A percentile compares a stretch with the other conserved stretches of the same genome.
Evolutionary conservation across 306 rosid genomes (phyloP).

Genomic region (Malus asiatica): DNA sequence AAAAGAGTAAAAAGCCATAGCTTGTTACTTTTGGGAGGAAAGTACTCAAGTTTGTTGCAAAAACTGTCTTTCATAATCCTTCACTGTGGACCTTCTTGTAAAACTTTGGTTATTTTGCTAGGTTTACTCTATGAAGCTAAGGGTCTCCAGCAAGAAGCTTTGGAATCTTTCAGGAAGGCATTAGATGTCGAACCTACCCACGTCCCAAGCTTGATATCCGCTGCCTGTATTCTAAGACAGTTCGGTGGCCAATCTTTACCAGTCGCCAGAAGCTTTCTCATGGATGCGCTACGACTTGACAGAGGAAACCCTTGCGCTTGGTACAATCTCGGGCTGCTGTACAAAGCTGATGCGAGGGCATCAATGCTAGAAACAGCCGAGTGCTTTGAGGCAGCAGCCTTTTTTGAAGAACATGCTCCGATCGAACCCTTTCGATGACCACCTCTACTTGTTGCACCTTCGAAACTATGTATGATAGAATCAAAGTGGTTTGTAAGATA

Average conservation of each 20-base stretch:
- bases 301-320: slow-evolving; percentile 66
- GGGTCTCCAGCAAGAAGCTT: slow-evolving; percentile 65
- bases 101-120: slow-evolving; percentile 19
- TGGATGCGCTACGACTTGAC: slow-evolving; percentile 72
- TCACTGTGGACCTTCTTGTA: background rate
- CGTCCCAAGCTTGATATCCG: slow-evolving; percentile 76
- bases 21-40: background rate
- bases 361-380: slow-evolving; percentile 57
- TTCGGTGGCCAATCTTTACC: slow-evolving; percentile 64
- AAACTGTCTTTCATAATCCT: background rate
- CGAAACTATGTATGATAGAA: slow-evolving; percentile 4
- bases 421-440: slow-evolving; percentile 70
- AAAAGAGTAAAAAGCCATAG: background rate
- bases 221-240: slow-evolving; percentile 57
- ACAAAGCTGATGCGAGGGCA: slow-evolving; percentile 46
- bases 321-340: slow-evolving; percentile 89
- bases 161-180: slow-evolving; percentile 61
- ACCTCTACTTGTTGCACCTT: background rate
- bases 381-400: slow-evolving; percentile 74
- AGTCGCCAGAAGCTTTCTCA: slow-evolving; percentile 72
- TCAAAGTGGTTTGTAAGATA: slow-evolving; percentile 7
- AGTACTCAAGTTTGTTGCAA: background rate
- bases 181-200: slow-evolving; percentile 69
- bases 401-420: slow-evolving; percentile 78
- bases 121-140: slow-evolving; percentile 68